A percentile compares a stretch with the other conserved stretches of the same genome.
These are phyloP conservation scores for Diospyros lotus DNA, from an alignment of 148 eudicot species.

Conservation along the genomic window DNA sequence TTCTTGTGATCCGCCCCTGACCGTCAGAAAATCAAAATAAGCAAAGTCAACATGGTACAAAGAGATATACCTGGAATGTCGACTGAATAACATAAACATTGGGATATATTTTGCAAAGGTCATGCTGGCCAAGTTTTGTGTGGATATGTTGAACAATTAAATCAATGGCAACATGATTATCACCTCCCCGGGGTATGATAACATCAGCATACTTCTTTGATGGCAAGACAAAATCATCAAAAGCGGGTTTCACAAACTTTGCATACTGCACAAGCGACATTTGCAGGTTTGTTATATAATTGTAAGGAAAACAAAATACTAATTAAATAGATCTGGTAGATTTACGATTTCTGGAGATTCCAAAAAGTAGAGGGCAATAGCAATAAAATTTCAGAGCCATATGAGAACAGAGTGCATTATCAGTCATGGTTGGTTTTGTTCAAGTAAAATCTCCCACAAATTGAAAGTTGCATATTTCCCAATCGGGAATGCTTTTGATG, in stretches of 20 bases:
- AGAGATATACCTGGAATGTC: slow-evolving; percentile 71
- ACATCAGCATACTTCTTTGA: slow-evolving; percentile 98
- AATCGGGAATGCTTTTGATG: too few species aligned
- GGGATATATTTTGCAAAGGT: slow-evolving; percentile 85
- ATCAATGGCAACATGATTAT: slow-evolving; percentile 94
- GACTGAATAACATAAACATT: slow-evolving; percentile 88
- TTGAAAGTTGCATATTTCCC: too few species aligned
- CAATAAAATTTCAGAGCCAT: background rate
- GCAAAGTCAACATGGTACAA: background rate
- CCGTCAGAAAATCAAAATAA: background rate
- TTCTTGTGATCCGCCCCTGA: background rate
- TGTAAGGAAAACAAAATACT: background rate
- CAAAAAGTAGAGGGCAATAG: background rate
- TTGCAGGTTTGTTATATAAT: background rate
- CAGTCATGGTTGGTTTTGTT: too few species aligned
- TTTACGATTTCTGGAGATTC: background rate
- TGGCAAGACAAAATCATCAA: slow-evolving; percentile 92
- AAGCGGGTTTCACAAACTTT: slow-evolving; percentile 97
- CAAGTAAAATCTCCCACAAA: too few species aligned
- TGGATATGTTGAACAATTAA: slow-evolving; percentile 88
- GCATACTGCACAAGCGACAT: slow-evolving; percentile 67
- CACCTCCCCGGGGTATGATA: slow-evolving; percentile 95
- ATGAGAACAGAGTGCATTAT: too few species aligned
- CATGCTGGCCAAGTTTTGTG: slow-evolving; percentile 95
- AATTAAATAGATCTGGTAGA: background rate